These are phyloP conservation scores for Coleophoma eucalyptorum DNA, from an alignment of 2,329 filamentous ascomycete genomes.

Conservation along the genomic window DNA sequence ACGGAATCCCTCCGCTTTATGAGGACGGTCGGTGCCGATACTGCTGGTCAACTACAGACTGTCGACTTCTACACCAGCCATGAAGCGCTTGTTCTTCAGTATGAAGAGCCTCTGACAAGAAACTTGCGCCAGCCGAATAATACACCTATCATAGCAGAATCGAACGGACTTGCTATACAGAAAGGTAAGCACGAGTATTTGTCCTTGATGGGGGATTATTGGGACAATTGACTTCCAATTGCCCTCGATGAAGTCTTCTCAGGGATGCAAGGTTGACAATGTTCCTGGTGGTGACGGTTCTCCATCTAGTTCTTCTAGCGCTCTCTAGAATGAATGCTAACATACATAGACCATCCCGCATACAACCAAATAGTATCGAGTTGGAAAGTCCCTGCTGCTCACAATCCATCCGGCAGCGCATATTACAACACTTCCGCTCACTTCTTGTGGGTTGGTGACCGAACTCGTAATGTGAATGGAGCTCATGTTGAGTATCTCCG, in stretches of 20 bases:
- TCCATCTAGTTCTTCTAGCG: too few species aligned
- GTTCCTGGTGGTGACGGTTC: too few species aligned
- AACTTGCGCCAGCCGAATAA: conserved; percentile 60
- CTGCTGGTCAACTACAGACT: conserved; percentile 77
- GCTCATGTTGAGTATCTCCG: conserved; percentile 98
- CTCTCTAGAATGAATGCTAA: not conserved
- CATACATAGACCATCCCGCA: conserved; percentile 2
- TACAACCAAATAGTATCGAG: conserved; percentile 21
- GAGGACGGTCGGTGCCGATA: conserved; percentile 86
- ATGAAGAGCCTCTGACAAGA: conserved; percentile 85
- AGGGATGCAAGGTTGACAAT: too few species aligned
- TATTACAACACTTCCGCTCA: conserved; percentile 96
- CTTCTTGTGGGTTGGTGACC: conserved; percentile 98
- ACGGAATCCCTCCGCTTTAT: conserved; percentile 92
- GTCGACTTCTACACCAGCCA: conserved; percentile 96
- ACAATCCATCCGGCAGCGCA: conserved; percentile 23
- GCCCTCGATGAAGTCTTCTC: too few species aligned
- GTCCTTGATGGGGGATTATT: too few species aligned
- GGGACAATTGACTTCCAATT: too few species aligned
- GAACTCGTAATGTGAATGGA: conserved; percentile 88
- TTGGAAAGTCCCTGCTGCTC: conserved; percentile 20
- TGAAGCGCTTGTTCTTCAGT: conserved; percentile 89
- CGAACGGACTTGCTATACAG: not conserved
- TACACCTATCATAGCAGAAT: conserved; percentile 17
- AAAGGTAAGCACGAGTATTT: not conserved